phyloP scores from a whole-genome alignment of 306 rosid species.

The Corylus avellana region DNA sequence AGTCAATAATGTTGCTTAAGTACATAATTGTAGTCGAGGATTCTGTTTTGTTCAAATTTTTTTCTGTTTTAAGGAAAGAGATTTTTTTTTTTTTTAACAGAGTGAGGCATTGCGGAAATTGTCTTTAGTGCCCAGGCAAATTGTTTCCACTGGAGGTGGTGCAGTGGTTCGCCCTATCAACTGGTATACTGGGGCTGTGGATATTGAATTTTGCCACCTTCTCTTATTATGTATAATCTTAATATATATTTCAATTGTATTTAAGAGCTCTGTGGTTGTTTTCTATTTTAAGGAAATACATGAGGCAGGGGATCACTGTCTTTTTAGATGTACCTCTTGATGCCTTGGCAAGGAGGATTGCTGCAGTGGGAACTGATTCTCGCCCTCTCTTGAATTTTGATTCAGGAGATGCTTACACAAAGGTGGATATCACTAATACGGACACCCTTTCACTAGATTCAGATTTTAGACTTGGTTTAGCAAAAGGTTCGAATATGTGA shows the following conservation, averaged over 20 bases:
- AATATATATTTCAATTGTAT: neutral
- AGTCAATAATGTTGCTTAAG: too few relatives aligned
- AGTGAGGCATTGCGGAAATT: conserved; percentile 23
- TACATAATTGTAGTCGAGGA: too few relatives aligned
- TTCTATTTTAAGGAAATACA: conserved; percentile 22
- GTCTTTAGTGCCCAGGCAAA: conserved; percentile 15
- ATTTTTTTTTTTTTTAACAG: conserved; percentile 11
- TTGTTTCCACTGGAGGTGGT: conserved; percentile 34
- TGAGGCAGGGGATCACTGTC: conserved; percentile 29
- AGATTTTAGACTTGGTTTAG: neutral
- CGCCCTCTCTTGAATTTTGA: conserved; percentile 28
- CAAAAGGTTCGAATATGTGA: neutral
- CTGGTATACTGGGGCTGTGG: conserved; percentile 11
- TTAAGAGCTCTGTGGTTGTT: neutral
- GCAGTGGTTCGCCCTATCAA: conserved; percentile 25
- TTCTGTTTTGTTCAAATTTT: neutral
- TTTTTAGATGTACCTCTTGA: conserved; percentile 29
- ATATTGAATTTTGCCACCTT: neutral
- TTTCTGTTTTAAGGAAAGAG: neutral
- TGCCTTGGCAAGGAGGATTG: conserved; percentile 34
- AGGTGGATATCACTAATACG: conserved; percentile 3
- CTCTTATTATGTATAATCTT: neutral
- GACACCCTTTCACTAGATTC: neutral
- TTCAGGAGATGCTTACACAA: conserved; percentile 26
- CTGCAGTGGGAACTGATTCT: conserved; percentile 21